phyloP scores from a whole-genome alignment of 2,329 filamentous ascomycete species.

The Fusarium illudens region DNA sequence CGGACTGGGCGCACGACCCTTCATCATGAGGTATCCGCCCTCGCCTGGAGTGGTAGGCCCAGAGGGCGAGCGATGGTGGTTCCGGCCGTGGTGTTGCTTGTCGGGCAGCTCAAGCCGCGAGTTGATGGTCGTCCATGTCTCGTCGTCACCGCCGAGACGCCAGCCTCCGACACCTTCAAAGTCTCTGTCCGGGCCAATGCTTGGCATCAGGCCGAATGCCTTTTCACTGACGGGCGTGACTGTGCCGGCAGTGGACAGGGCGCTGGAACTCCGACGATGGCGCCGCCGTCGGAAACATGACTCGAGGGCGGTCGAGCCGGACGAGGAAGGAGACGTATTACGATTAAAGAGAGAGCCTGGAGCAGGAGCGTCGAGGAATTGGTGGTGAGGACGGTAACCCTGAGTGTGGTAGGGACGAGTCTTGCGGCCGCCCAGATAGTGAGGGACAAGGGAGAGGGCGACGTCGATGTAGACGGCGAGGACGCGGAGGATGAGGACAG shows the following conservation, averaged over 20 bases:
- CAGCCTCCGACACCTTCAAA: constrained; percentile 69
- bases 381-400: constrained; percentile 25
- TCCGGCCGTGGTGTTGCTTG: constrained; percentile 47
- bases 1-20: constrained; percentile 49
- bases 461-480: constrained; percentile 71
- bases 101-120: constrained; percentile 61
- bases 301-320: constrained; percentile 30
- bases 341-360: constrained; percentile 9
- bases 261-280: constrained; percentile 49
- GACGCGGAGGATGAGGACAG: constrained; percentile 68
- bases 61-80: constrained; percentile 56
- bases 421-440: constrained; percentile 58
- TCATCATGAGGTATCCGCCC: constrained; percentile 56
- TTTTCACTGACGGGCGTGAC: constrained; percentile 48
- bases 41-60: constrained; percentile 52
- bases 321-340: constrained; percentile 16
- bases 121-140: constrained; percentile 62
- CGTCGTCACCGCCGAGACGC: constrained; percentile 57
- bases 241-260: constrained; percentile 45
- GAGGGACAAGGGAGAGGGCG: constrained; percentile 64
- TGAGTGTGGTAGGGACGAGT: constrained; percentile 41
- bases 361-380: constrained; percentile 15
- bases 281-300: constrained; percentile 39
- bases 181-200: constrained; percentile 62
- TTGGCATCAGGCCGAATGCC: constrained; percentile 54